Base-by-base conservation (phyloP, 2,329 filamentous ascomycete species). In the Lachnellula subtilissima region DNA sequence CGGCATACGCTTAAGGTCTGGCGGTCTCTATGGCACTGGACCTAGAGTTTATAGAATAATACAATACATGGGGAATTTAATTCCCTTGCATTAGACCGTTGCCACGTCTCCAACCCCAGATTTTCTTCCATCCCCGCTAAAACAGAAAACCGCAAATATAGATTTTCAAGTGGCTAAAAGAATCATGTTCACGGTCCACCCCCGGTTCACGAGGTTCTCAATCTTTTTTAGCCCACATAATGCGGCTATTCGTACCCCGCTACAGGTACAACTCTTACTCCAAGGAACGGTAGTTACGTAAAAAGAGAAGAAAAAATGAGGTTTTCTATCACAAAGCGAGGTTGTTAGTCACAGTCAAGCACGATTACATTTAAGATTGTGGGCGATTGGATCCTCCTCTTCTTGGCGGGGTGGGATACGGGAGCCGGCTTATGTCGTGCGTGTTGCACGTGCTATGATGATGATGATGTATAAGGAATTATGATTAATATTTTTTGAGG, bases 21-120 rank as follows among this genome's bases (percentile, higher is more conserved):
- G 64, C 17, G 65, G 64, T 6, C 5, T 67, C 65, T 48, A 50
- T 65, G n/a, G 57, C 54, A 8, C 47, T 66, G 23, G 64, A 62
- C 53, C 52, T 66, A 9, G 56, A 63, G 50, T 35, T 61, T 9
- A 53, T 43, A 14, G 53, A 56, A 32, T 32, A 11, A 32, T 12
- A n/a, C 50, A 54, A 11, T 49, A 64, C 56, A 45, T 62, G 11
- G 52, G 53, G 12, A 57, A 45, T 14, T 61, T 60, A 50, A 50
- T 58, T 8, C 28, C 9, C 28, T 9, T 32, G 28, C 28, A 32
- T 32, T 32, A 32, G 28, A 22, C 9, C 28, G 28, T 9, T 32
- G 9, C 28, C 28, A 32, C 9, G 9, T 9, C 9, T 32, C 28
- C 28, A 32, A 32, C 28, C 28, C 28, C 28, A 32, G 28, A 32